Conservation (phyloP, 305 asterid genomes). For the Andrographis paniculata region DNA sequence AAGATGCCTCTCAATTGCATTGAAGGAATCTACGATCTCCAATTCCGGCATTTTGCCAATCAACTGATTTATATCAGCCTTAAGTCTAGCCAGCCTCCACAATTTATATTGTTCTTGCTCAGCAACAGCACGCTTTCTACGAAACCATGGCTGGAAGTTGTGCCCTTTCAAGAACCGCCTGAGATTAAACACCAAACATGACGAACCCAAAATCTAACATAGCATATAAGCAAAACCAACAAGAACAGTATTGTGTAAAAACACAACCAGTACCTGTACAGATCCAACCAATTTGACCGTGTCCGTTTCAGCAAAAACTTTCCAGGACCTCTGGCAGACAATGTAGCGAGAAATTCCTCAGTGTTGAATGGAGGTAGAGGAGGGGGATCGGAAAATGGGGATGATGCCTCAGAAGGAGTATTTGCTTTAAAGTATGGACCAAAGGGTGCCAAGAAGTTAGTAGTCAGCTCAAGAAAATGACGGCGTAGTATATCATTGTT, state of each 20-base stretch:
- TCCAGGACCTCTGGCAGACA: conserved; percentile 91
- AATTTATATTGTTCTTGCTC: conserved; percentile 82
- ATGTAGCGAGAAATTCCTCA: conserved; percentile 60
- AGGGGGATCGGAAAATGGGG: conserved; percentile 88
- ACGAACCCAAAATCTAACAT: background rate
- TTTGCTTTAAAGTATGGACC: conserved; percentile 86
- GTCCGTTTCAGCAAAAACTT: conserved; percentile 79
- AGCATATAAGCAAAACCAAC: conserved; percentile 11
- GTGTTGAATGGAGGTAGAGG: conserved; percentile 68
- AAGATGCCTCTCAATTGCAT: conserved; percentile 81
- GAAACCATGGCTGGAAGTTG: conserved; percentile 90
- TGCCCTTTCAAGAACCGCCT: conserved; percentile 88
- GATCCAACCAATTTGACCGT: conserved; percentile 91
- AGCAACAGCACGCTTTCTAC: conserved; percentile 84
- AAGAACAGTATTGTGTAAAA: conserved; percentile 8
- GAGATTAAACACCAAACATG: conserved; percentile 16
- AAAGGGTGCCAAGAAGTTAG: conserved; percentile 94
- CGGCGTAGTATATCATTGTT: conserved; percentile 93
- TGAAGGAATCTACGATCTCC: conserved; percentile 77
- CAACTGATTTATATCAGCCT: conserved; percentile 52
- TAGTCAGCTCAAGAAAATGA: conserved; percentile 94
- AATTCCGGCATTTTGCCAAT: conserved; percentile 69
- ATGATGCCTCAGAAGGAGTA: conserved; percentile 85
- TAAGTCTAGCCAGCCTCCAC: conserved; percentile 90
- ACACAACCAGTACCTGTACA: conserved; percentile 58